phyloP scores from a whole-genome alignment of 768 basidiomycete species.

The Rhizopogon roseolus region DNA sequence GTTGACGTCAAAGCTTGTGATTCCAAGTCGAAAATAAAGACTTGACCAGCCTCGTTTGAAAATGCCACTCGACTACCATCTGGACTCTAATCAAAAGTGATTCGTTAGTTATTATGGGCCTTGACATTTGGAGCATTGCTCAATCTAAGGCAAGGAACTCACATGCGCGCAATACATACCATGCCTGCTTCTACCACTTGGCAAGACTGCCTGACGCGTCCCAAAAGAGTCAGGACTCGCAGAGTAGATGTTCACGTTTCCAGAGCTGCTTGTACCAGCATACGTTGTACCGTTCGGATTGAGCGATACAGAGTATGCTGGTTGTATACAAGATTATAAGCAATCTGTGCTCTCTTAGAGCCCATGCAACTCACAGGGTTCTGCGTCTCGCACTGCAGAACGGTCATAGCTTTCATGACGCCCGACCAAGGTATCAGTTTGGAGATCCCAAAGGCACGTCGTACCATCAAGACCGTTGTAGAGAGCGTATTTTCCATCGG shows the following conservation, averaged over 20 bases:
- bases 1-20: constrained; percentile 59
- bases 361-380: constrained; percentile 54
- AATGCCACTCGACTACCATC: constrained; percentile 81
- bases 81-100: constrained; percentile 57
- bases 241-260: constrained; percentile 72
- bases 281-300: constrained; percentile 72
- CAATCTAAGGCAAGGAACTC: constrained; percentile 20
- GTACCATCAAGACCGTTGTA: constrained; percentile 85
- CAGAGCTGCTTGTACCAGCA: constrained; percentile 67
- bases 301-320: constrained; percentile 84
- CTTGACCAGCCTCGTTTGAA: constrained; percentile 82
- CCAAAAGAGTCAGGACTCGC: constrained; percentile 65
- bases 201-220: constrained; percentile 47
- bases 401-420: constrained; percentile 71
- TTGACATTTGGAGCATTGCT: background rate
- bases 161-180: constrained; percentile 75
- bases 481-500: constrained; percentile 60
- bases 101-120: background rate
- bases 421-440: constrained; percentile 54
- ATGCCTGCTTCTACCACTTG: constrained; percentile 70
- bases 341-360: background rate
- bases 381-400: constrained; percentile 46
- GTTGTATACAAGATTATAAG: constrained; percentile 1
- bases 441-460: constrained; percentile 70
- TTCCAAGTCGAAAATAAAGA: constrained; percentile 81